Percentiles rank a stretch among this genome's conserved stretches.
Evolutionary conservation across 768 basidiomycete species (phyloP).

Genomic region (Gymnopilus dilepis): DNA sequence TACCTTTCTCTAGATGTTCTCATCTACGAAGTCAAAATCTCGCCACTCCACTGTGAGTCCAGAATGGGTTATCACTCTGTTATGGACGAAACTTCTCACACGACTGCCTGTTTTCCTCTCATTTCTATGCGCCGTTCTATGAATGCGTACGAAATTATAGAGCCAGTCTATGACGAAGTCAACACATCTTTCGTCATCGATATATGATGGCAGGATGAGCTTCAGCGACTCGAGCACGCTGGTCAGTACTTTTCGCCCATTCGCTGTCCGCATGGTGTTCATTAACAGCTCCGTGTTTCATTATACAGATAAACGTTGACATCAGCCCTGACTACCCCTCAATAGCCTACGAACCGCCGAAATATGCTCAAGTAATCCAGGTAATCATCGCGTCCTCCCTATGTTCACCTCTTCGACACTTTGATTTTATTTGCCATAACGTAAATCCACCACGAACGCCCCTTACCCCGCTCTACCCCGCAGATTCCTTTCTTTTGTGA

Average conservation of each 20-base stretch:
- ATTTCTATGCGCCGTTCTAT: not conserved
- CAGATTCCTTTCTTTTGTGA: not conserved
- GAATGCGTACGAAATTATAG: constrained; percentile 7
- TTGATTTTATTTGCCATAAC: not conserved
- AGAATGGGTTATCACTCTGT: not conserved
- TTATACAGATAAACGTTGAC: constrained; percentile 22
- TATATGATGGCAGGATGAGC: constrained; percentile 33
- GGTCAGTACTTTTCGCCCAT: constrained; percentile 15
- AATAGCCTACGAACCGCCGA: constrained; percentile 12
- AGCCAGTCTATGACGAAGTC: constrained; percentile 16
- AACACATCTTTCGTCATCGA: constrained; percentile 22
- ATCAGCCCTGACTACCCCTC: constrained; percentile 15
- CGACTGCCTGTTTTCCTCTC: constrained; percentile 2
- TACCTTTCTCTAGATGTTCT: constrained; percentile 13
- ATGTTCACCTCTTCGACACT: not conserved
- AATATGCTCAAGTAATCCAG: constrained; percentile 17
- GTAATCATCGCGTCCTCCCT: constrained; percentile 10
- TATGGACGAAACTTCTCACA: constrained; percentile 18
- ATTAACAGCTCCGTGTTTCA: not conserved
- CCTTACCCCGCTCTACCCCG: constrained; percentile 2
- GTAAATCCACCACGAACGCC: not conserved
- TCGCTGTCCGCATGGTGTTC: not conserved
- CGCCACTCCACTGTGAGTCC: constrained; percentile 18
- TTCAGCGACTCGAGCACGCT: constrained; percentile 31
- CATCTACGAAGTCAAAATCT: constrained; percentile 15